Evolutionary conservation across 805 yeast species (phyloP).

Genomic region (Debaryomyces tyrocola): DNA sequence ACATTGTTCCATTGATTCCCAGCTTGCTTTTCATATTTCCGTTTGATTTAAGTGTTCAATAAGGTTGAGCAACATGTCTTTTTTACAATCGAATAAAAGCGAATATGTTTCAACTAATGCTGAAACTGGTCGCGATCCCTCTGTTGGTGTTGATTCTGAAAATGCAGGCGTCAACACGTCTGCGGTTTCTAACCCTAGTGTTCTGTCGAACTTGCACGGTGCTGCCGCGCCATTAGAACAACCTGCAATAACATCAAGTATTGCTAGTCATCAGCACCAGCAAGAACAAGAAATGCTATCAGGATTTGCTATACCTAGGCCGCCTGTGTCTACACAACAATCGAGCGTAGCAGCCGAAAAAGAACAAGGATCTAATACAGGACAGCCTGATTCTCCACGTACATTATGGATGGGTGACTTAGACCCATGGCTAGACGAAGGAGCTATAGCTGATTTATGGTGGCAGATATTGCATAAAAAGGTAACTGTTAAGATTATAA

Average conservation of each 20-base stretch:
- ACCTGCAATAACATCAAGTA: constrained; percentile 20
- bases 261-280: constrained; percentile 43
- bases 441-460: constrained; percentile 49
- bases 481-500: constrained; percentile 68
- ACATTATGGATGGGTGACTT: constrained; percentile 90
- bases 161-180: neutral
- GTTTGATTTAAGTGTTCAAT: neutral
- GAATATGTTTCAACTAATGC: neutral
- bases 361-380: constrained; percentile 6
- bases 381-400: constrained; percentile 49
- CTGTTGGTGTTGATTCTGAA: neutral
- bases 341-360: constrained; percentile 30
- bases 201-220: neutral
- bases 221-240: neutral
- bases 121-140: neutral
- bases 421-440: constrained; percentile 77
- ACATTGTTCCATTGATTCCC: neutral
- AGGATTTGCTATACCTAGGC: constrained; percentile 39
- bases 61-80: neutral
- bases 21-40: neutral
- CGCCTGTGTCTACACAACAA: constrained; percentile 41
- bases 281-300: constrained; percentile 44
- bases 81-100: neutral
- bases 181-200: neutral
- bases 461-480: constrained; percentile 58